Conservation (phyloP, 805 yeast species). For the Ogataea polymorpha region DNA sequence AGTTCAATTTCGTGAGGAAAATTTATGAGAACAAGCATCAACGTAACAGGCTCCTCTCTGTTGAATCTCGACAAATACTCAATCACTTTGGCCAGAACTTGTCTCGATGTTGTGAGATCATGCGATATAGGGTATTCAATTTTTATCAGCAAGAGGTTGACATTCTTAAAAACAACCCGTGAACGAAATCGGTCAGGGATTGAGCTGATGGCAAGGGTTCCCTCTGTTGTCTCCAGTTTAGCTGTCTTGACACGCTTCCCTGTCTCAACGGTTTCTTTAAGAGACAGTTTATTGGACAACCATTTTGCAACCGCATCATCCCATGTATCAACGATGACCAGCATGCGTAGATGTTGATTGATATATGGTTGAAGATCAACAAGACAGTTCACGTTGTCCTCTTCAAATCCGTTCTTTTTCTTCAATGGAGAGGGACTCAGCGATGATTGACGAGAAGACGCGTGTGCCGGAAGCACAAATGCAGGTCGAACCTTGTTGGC, state of each 20-base stretch:
- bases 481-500: conserved; percentile 27
- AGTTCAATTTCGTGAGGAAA: not conserved
- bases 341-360: conserved; percentile 19
- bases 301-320: conserved; percentile 15
- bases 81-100: conserved; percentile 19
- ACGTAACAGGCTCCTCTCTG: conserved; percentile 8
- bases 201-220: conserved; percentile 35
- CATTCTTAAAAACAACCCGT: conserved; percentile 36
- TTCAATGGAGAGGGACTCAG: not conserved
- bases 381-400: not conserved
- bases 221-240: conserved; percentile 2
- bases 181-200: conserved; percentile 41
- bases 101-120: conserved; percentile 14
- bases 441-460: not conserved
- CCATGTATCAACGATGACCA: conserved; percentile 51
- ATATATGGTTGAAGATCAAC: not conserved
- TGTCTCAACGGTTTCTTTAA: conserved; percentile 31
- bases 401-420: not conserved
- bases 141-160: conserved; percentile 48
- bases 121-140: conserved; percentile 40
- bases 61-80: conserved; percentile 21
- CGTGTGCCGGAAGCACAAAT: conserved; percentile 1
- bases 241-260: conserved; percentile 17
- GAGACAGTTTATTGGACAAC: conserved; percentile 9
- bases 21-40: conserved; percentile 14